These are phyloP conservation scores for Gamarada debralockiae DNA, from an alignment of 495 filamentous ascomycete species.

Conservation along the genomic window DNA sequence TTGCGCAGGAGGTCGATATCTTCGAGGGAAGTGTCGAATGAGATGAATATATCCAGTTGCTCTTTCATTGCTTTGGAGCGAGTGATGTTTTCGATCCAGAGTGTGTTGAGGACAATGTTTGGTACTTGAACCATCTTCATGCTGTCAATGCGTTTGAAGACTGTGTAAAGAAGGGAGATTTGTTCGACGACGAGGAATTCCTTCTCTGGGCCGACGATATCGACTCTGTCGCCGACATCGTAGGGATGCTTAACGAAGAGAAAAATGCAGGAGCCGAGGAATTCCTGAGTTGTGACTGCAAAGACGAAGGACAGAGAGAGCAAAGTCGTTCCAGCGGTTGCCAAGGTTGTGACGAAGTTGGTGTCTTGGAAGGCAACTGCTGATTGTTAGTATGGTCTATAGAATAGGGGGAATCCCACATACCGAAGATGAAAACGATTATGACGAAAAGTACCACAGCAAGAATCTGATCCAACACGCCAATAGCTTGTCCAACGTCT, in stretches of 20 bases:
- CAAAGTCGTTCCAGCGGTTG: conserved; percentile 91
- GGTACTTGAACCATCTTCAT: conserved; percentile 80
- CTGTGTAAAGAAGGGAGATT: conserved; percentile 90
- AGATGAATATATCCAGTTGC: conserved; percentile 69
- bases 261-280: conserved; percentile 95
- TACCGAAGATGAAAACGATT: conserved; percentile 80
- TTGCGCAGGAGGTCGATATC: conserved; percentile 77
- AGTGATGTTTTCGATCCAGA: conserved; percentile 91
- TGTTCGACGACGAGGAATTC: conserved; percentile 82
- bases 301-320: conserved; percentile 95
- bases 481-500: conserved; percentile 93
- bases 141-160: conserved; percentile 79
- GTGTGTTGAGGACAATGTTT: conserved; percentile 83
- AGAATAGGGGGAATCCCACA: conserved; percentile 21
- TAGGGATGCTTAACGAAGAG: conserved; percentile 92
- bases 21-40: conserved; percentile 81
- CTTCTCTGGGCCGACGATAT: conserved; percentile 59
- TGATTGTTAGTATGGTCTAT: conserved; percentile 21
- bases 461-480: conserved; percentile 82
- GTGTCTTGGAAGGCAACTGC: conserved; percentile 70
- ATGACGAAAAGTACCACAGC: conserved; percentile 74
- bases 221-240: conserved; percentile 91
- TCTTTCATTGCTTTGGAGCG: conserved; percentile 91
- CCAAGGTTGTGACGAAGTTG: conserved; percentile 79
- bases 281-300: conserved; percentile 83